A percentile compares a stretch with the other conserved stretches of the same genome.
These are phyloP conservation scores for Luvunga scandens DNA, from an alignment of 345 rosid species.

Conservation along the genomic window DNA sequence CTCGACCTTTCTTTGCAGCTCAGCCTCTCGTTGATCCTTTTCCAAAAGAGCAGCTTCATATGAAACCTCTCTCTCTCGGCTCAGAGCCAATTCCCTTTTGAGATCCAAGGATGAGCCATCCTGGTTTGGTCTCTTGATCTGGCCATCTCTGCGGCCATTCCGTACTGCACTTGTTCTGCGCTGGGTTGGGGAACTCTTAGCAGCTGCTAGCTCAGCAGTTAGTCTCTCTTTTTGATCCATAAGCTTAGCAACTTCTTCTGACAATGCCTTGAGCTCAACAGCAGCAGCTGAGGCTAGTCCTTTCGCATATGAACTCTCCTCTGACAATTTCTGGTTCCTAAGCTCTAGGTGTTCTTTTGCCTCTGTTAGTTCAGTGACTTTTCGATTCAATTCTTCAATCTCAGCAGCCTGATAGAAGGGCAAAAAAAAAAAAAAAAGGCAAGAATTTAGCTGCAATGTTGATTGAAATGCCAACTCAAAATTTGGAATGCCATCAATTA, in stretches of 20 bases:
- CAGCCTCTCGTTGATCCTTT: slow-evolving; percentile 77
- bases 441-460: slow-evolving; percentile 15
- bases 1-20: slow-evolving; percentile 72
- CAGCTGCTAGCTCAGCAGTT: slow-evolving; percentile 62
- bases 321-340: slow-evolving; percentile 79
- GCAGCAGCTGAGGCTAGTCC: slow-evolving; percentile 99
- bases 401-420: slow-evolving; percentile 44
- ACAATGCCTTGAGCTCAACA: slow-evolving; percentile 98
- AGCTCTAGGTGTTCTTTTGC: slow-evolving; percentile 69
- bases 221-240: slow-evolving; percentile 88
- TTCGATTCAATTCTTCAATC: slow-evolving; percentile 78
- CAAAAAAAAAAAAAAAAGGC: neutral
- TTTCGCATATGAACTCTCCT: slow-evolving; percentile 95
- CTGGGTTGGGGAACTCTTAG: slow-evolving; percentile 54
- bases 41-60: slow-evolving; percentile 81
- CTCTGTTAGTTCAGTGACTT: slow-evolving; percentile 50
- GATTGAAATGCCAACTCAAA: neutral
- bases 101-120: slow-evolving; percentile 55
- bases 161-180: slow-evolving; percentile 54
- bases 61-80: slow-evolving; percentile 78
- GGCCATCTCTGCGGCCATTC: slow-evolving; percentile 69
- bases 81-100: slow-evolving; percentile 73
- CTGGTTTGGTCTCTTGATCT: slow-evolving; percentile 64
- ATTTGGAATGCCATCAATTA: neutral
- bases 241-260: slow-evolving; percentile 95